Conservation (phyloP, 306 rosid species). For the Rosa multiflora region DNA sequence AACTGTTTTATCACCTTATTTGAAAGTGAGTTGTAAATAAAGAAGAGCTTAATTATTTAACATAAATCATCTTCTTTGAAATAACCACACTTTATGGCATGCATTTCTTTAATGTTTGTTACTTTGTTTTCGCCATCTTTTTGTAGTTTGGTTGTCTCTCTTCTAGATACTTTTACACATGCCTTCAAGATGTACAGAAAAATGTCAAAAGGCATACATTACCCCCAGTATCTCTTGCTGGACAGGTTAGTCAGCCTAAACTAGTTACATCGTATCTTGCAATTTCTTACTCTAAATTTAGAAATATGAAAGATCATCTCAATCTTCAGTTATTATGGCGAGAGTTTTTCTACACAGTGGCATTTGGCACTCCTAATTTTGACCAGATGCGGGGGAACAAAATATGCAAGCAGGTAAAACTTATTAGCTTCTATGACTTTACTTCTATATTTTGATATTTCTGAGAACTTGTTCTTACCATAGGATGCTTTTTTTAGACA, state of each 20-base stretch:
- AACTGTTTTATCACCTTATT: conserved; percentile 82
- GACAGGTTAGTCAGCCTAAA: conserved; percentile 63
- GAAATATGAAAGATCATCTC: conserved; percentile 34
- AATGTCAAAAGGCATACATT: conserved; percentile 61
- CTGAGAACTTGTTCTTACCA: background rate
- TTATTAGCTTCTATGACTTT: background rate
- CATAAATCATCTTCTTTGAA: background rate
- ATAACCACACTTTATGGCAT: background rate
- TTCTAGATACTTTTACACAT: conserved; percentile 79
- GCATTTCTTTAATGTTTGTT: background rate
- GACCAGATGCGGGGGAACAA: conserved; percentile 74
- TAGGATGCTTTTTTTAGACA: background rate
- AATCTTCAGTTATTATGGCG: conserved; percentile 75
- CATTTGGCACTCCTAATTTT: conserved; percentile 90
- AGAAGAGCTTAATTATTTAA: conserved; percentile 14
- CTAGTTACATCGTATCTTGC: conserved; percentile 8
- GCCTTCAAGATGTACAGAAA: conserved; percentile 64
- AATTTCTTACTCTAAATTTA: conserved; percentile 6
- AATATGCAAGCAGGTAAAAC: conserved; percentile 88
- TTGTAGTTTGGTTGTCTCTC: conserved; percentile 96
- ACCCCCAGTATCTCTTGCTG: conserved; percentile 87
- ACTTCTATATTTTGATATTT: background rate
- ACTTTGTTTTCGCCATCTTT: background rate
- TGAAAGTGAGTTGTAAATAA: conserved; percentile 65
- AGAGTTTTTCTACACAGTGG: conserved; percentile 88